These are phyloP conservation scores for Lasiodiplodia gonubiensis DNA, from an alignment of 2,329 filamentous ascomycete genomes.

Conservation along the genomic window DNA sequence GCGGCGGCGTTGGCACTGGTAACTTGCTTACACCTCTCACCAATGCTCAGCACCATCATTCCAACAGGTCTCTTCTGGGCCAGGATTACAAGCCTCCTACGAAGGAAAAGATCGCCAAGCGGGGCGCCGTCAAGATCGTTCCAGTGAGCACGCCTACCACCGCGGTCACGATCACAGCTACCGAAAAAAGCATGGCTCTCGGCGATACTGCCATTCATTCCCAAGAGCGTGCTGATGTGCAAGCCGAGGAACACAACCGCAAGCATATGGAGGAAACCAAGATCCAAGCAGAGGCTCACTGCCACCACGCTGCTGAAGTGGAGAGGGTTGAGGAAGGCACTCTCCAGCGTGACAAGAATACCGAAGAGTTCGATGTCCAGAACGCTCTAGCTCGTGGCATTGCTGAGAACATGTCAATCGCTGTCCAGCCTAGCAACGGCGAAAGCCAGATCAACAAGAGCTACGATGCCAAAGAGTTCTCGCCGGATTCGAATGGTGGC, in stretches of 20 bases:
- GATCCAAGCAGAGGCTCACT: neutral
- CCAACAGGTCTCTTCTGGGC: conserved; percentile 15
- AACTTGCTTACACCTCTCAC: neutral
- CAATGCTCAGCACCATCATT: neutral
- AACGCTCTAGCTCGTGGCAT: no score
- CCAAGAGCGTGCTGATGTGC: neutral
- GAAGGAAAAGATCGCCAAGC: conserved; percentile 17
- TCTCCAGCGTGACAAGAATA: neutral
- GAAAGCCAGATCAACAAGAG: neutral
- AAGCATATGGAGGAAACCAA: neutral
- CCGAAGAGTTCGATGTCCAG: neutral
- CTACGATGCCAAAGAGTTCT: neutral
- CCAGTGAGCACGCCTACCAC: neutral
- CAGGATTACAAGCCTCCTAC: conserved; percentile 23
- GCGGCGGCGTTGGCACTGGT: neutral
- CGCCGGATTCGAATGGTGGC: neutral
- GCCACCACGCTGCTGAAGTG: neutral
- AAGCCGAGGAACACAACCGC: neutral
- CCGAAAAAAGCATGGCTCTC: no score
- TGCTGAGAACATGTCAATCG: neutral
- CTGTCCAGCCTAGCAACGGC: neutral
- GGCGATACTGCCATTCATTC: no score
- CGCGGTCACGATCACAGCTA: neutral
- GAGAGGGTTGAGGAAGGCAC: neutral
- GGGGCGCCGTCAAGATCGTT: conserved; percentile 18